Base-by-base conservation (phyloP, 495 filamentous ascomycete species). In the Daldinia childiae region DNA sequence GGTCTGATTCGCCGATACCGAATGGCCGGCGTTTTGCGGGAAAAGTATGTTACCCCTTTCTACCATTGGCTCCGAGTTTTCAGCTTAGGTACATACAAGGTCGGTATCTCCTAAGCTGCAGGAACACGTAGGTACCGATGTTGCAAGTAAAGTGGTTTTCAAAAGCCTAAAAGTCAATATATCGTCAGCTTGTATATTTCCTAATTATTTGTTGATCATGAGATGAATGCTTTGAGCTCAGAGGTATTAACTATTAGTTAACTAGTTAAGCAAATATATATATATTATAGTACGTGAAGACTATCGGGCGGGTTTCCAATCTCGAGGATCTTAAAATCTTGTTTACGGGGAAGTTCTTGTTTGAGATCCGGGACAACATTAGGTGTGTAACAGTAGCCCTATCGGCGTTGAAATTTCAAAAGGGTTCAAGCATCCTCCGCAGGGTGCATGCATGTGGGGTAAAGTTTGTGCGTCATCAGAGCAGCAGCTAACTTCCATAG, bases 391-490 rank as follows among this genome's bases (percentile, higher is more conserved):
- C 56, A 34, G 39, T 39, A 65, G 58, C 68, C 62, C 45, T 72
- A 66, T 62, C 62, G 27, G 54, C 19, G 64, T 54, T 58, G 58
- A 48, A 51, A 17, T 54, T 54, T 19, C 3, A 52, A 43, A 61
- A 64, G 29, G 38, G 38, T 58, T 62, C 51, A 21, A 21, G 12
- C 24, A 30, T 34, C 39, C 70, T 64, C 64, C 64, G 60, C 64
- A 72, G 57, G 61, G 63, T 48, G 58, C 64, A 72, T 64, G 60
- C 43, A 60, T 55, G 69, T 67, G 64, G 64, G 62, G 54, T 61
- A 32, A 56, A 11, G 6, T 14, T 59, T 38, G 34, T 55, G 54
- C 63, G 70, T 72, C 70, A 72, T 68, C 55, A 32, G 58, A 15
- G 57, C 14, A 12, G 52, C 24, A 30, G 24, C 59, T 29, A 69